A percentile compares a stretch with the other conserved stretches of the same genome.
Evolutionary conservation across 495 filamentous ascomycete species (phyloP).

Genomic region (Penicillium simplicissimum): DNA sequence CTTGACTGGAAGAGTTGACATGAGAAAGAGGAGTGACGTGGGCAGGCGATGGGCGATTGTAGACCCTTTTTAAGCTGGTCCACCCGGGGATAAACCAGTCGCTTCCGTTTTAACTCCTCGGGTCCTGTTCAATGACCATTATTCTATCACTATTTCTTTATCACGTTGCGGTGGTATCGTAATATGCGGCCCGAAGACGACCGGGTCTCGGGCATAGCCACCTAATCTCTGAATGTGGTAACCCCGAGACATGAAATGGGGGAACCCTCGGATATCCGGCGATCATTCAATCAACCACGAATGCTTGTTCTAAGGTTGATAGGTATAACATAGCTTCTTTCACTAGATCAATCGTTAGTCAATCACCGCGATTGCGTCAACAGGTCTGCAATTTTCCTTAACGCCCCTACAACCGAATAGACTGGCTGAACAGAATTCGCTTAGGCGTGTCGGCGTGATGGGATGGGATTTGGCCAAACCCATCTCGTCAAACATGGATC

Average conservation of each 20-base stretch:
- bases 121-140: background rate
- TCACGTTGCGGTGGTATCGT: background rate
- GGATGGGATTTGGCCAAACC: background rate
- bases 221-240: background rate
- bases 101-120: background rate
- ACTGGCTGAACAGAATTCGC: too few species aligned
- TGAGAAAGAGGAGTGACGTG: background rate
- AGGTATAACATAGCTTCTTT: too few species aligned
- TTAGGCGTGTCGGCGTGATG: too few species aligned
- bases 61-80: background rate
- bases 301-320: too few species aligned
- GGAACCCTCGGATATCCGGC: background rate
- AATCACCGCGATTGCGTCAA: too few species aligned
- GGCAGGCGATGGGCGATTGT: background rate
- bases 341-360: too few species aligned
- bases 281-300: background rate
- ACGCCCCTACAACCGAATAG: too few species aligned
- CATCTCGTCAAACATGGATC: background rate
- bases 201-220: background rate
- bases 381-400: too few species aligned
- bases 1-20: background rate
- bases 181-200: background rate
- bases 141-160: background rate
- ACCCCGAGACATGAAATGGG: background rate
- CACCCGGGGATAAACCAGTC: background rate